Percentiles rank a stretch among this genome's conserved stretches.
phyloP scores from a whole-genome alignment of 2,329 filamentous ascomycete species.

The Ophiostoma populinum region DNA sequence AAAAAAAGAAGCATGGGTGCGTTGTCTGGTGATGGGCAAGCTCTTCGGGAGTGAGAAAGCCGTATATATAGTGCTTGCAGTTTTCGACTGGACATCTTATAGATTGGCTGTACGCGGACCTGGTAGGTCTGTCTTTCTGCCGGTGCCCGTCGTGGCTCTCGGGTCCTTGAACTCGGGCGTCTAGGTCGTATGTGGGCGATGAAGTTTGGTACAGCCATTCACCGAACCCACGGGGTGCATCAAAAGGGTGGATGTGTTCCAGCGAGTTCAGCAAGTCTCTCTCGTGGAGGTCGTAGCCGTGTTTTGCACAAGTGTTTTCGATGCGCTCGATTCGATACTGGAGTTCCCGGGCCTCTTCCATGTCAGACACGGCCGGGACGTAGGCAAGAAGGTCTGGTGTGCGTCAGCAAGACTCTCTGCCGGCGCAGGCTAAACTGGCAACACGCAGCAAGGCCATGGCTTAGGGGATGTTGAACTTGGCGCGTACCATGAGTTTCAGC shows the following conservation, averaged over 20 bases:
- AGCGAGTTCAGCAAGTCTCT: conserved; percentile 22
- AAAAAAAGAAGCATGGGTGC: too few species aligned
- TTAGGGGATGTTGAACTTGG: too few species aligned
- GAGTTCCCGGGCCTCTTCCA: conserved; percentile 37
- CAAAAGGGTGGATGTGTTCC: conserved; percentile 20
- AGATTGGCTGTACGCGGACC: conserved; percentile 10
- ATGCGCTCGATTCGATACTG: conserved; percentile 43
- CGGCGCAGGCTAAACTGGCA: too few species aligned
- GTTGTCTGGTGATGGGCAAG: conserved; percentile 31
- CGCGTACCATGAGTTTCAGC: conserved; percentile 32
- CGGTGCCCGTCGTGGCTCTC: too few species aligned
- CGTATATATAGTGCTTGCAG: conserved; percentile 41
- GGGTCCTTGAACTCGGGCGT: too few species aligned
- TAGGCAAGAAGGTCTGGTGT: conserved; percentile 21
- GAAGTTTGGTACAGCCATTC: conserved; percentile 35
- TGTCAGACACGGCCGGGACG: conserved; percentile 31
- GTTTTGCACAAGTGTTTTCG: conserved; percentile 31
- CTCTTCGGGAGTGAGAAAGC: conserved; percentile 32
- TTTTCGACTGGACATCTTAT: conserved; percentile 37
- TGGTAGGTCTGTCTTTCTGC: too few species aligned
- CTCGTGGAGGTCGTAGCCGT: conserved; percentile 27
- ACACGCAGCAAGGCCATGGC: too few species aligned
- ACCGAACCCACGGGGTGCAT: conserved; percentile 29
- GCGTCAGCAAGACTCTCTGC: background rate
- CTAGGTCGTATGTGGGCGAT: too few species aligned